Evolutionary conservation across 306 rosid genomes (phyloP).

Genomic region (Vigna hirtella): DNA sequence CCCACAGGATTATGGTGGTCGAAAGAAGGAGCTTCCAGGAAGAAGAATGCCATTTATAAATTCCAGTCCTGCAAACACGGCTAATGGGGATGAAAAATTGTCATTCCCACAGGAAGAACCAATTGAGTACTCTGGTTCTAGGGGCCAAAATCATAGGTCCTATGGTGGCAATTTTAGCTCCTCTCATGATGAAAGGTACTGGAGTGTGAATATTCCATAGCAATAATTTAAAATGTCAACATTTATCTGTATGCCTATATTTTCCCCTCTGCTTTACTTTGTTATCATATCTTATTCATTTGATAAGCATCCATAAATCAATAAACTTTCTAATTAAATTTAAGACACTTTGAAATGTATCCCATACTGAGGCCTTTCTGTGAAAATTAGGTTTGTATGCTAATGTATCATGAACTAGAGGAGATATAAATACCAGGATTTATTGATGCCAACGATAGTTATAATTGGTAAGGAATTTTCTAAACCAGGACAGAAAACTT

Average conservation of each 20-base stretch:
- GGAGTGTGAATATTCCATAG: conserved; percentile 17
- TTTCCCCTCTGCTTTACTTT: conserved; percentile 23
- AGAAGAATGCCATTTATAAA: conserved; percentile 55
- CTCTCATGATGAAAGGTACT: conserved; percentile 76
- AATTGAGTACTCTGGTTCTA: conserved; percentile 49
- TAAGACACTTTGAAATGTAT: conserved; percentile 10
- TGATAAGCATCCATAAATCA: conserved; percentile 28
- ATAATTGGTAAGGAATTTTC: conserved; percentile 5
- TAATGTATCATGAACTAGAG: conserved; percentile 3
- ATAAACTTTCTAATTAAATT: neutral
- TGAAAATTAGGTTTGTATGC: conserved; percentile 14
- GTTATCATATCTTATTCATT: conserved; percentile 31
- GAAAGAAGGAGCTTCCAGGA: conserved; percentile 68
- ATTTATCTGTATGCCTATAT: conserved; percentile 11
- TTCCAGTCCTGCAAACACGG: conserved; percentile 51
- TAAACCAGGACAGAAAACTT: neutral
- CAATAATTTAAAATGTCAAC: conserved; percentile 28
- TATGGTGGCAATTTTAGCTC: conserved; percentile 49
- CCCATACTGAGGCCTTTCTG: neutral
- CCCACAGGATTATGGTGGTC: conserved; percentile 52
- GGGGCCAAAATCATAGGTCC: conserved; percentile 55
- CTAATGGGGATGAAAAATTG: conserved; percentile 54
- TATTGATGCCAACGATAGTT: conserved; percentile 4
- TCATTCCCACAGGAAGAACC: conserved; percentile 59
- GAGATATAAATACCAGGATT: conserved; percentile 4